phyloP scores from a whole-genome alignment of 2,329 filamentous ascomycete genomes.

The Monilinia fructicola region DNA sequence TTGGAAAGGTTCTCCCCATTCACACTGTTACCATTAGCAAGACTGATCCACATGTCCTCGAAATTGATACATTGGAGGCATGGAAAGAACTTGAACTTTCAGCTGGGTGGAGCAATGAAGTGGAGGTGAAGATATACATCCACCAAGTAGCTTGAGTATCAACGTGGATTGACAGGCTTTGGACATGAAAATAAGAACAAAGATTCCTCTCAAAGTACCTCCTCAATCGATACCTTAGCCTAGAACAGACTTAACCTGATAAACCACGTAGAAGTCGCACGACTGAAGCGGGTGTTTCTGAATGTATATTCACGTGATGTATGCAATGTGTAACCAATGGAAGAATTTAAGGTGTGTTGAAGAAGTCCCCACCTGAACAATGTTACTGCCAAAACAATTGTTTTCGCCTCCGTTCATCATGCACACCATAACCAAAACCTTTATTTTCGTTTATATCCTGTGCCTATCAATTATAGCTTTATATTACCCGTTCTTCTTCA shows the following conservation, averaged over 20 bases:
- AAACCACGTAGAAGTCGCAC: not conserved
- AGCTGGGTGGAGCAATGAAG: constrained; percentile 77
- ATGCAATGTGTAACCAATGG: not conserved
- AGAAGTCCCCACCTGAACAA: not conserved
- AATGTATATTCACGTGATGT: not conserved
- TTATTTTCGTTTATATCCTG: not conserved
- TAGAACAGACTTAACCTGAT: not conserved
- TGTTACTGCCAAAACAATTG: not conserved
- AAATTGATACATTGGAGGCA: constrained; percentile 73
- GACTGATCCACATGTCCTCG: constrained; percentile 60
- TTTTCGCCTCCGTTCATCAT: not conserved
- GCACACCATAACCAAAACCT: not conserved
- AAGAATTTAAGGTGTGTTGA: not conserved
- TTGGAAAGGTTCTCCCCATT: constrained; percentile 66
- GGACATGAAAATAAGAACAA: not conserved
- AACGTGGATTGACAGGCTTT: not conserved
- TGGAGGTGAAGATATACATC: constrained; percentile 54
- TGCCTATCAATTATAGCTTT: not conserved
- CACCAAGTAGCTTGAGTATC: constrained; percentile 21
- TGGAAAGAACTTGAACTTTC: constrained; percentile 73
- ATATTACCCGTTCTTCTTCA: not conserved
- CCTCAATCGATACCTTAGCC: not conserved
- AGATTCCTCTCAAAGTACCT: not conserved
- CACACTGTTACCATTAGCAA: constrained; percentile 62
- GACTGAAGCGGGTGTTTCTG: not conserved